Base-by-base conservation (phyloP, 148 eudicot species). In the Polygonum maritimum region DNA sequence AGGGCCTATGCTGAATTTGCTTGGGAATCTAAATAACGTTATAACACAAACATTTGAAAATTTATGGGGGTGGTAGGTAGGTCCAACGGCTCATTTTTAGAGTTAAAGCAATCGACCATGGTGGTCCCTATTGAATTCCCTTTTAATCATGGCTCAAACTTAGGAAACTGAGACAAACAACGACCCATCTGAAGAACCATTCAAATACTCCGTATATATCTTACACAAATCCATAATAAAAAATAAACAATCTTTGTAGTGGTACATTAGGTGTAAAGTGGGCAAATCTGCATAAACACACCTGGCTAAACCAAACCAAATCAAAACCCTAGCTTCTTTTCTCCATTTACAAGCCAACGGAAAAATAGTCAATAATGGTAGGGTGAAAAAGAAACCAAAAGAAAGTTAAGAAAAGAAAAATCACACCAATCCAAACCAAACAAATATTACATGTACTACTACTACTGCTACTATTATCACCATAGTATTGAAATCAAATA, bases 351-450 rank as follows among this genome's bases (percentile, higher is more conserved):
- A 67, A 67, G 71, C 71, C 71, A 67, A 38, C 44, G 19, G 15
- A 67, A 67, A 12, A 67, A 36, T 60, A 57, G 31, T 57, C 63
- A 15, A 57, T 41, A 35, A 67, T 35, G 5, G 19, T 14, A 2
- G 45, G 44, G 44, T 67, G 18, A 33, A 33, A 18, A 49, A 74
- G n/a, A 49, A 51, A 35, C 33, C 33, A 4, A 35, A 47, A 48
- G 21, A 16, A 71, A 12, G 19, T 19, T 65, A 65, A 79, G 79
- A 73, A 38, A 78, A 21, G 51, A 62, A 36, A 77, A 71, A 81
- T 84, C 74, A 85, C 86, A 81, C 85, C 85, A 86, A 85, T 80
- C 85, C 73, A 76, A 80, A 80, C 82, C 71, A 67, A 26, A 67
- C 71, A 36, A 5, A 67, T n/a, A 33, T 16, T 62, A 62, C 39